These are phyloP conservation scores for Oryza longistaminata DNA, from an alignment of 176 grass and related monocot species.

Conservation along the genomic window DNA sequence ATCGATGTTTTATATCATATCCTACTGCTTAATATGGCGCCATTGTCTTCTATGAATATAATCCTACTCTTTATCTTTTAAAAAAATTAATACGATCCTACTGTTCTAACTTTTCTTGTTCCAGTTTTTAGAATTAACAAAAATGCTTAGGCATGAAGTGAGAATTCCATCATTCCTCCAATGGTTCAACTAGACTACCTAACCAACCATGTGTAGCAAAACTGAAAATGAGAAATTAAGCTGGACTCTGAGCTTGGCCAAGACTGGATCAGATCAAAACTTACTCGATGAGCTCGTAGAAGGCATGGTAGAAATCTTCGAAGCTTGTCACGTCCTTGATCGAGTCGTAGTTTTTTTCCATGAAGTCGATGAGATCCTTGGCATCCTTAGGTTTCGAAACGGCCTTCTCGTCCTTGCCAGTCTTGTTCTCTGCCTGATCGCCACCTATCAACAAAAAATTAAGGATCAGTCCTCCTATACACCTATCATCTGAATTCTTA, in stretches of 20 bases:
- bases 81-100: background rate
- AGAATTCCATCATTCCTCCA: background rate
- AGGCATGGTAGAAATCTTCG: slow-evolving; percentile 65
- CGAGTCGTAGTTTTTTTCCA: background rate
- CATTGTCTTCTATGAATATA: background rate
- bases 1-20: background rate
- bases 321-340: background rate
- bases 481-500: background rate
- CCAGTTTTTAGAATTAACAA: background rate
- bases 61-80: background rate
- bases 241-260: background rate
- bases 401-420: background rate
- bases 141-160: background rate
- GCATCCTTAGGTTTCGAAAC: background rate
- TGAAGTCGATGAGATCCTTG: background rate
- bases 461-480: background rate
- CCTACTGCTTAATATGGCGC: background rate
- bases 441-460: slow-evolving; percentile 3
- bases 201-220: background rate
- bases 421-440: background rate
- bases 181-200: background rate
- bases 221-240: background rate
- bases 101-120: background rate
- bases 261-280: slow-evolving; percentile 3
- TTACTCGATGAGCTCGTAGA: slow-evolving; percentile 65